phyloP scores from a whole-genome alignment of 1,284 basidiomycete genomes.

The Pholiota adiposa region DNA sequence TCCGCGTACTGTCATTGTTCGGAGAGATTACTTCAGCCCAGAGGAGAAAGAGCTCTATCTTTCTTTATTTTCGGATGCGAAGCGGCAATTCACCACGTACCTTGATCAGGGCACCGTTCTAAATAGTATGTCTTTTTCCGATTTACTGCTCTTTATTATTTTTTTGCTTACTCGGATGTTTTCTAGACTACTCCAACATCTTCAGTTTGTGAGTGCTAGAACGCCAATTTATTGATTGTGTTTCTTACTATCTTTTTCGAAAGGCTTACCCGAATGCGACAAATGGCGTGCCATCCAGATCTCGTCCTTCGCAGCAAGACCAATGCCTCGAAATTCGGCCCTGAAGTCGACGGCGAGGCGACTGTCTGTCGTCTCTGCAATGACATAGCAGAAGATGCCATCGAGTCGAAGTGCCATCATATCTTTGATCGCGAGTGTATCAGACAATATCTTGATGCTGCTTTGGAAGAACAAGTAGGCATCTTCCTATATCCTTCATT shows the following conservation, averaged over 20 bases:
- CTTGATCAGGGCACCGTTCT: conserved; percentile 90
- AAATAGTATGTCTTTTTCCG: conserved; percentile 68
- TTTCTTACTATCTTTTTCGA: conserved; percentile 5
- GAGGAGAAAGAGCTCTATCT: conserved; percentile 97
- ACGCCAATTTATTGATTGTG: not conserved
- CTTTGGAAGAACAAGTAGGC: conserved; percentile 71
- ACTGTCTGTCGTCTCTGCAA: conserved; percentile 95
- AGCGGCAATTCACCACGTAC: conserved; percentile 91
- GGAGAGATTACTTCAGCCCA: conserved; percentile 93
- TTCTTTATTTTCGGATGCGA: conserved; percentile 92
- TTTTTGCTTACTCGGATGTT: conserved; percentile 11
- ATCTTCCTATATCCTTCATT: conserved; percentile 10
- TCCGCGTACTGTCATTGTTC: conserved; percentile 89
- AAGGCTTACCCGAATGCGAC: conserved; percentile 87
- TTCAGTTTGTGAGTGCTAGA: conserved; percentile 76
- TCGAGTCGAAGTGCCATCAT: conserved; percentile 89
- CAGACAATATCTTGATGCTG: conserved; percentile 86
- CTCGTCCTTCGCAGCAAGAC: conserved; percentile 91
- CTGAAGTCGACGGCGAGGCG: conserved; percentile 69
- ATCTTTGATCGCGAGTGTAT: conserved; percentile 97
- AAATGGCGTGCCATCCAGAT: conserved; percentile 97
- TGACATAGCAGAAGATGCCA: conserved; percentile 97
- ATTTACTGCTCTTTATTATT: conserved; percentile 11
- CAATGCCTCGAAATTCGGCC: conserved; percentile 64
- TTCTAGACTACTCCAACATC: conserved; percentile 91